Percentiles rank a stretch among this genome's conserved stretches.
Evolutionary conservation across 345 rosid species (phyloP).

Genomic region (Turnera subulata): DNA sequence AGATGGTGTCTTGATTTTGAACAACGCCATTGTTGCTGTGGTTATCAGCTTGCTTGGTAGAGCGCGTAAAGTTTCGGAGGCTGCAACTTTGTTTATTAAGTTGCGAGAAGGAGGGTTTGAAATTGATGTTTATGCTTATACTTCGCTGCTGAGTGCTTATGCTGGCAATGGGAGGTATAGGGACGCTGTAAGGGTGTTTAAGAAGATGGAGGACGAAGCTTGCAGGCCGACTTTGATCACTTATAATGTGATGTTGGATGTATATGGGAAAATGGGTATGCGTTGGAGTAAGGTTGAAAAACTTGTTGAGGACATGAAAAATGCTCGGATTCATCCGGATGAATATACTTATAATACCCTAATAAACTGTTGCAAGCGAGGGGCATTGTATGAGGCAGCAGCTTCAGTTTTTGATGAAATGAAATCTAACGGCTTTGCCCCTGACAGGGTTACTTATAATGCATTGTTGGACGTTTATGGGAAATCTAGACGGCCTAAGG

Average conservation of each 20-base stretch:
- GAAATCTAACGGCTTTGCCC: slow-evolving; percentile 66
- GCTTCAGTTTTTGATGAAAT: slow-evolving; percentile 63
- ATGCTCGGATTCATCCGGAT: slow-evolving; percentile 56
- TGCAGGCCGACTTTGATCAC: slow-evolving; percentile 78
- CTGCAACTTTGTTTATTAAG: slow-evolving; percentile 50
- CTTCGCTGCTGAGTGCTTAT: slow-evolving; percentile 70
- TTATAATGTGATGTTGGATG: slow-evolving; percentile 77
- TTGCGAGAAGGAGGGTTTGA: slow-evolving; percentile 53
- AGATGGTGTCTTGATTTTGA: slow-evolving; percentile 37
- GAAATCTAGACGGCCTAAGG: slow-evolving; percentile 75
- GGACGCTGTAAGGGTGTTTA: slow-evolving; percentile 67
- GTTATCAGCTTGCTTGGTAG: slow-evolving; percentile 63
- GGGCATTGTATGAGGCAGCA: slow-evolving; percentile 81
- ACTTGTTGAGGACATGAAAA: slow-evolving; percentile 63
- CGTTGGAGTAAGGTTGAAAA: slow-evolving; percentile 75
- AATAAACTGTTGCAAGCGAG: slow-evolving; percentile 79
- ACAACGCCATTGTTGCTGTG: slow-evolving; percentile 58
- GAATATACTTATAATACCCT: slow-evolving; percentile 80
- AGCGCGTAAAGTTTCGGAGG: slow-evolving; percentile 53
- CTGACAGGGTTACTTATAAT: slow-evolving; percentile 80
- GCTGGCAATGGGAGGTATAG: slow-evolving; percentile 72
- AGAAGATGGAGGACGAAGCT: slow-evolving; percentile 87
- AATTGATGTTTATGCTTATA: slow-evolving; percentile 71
- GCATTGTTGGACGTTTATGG: slow-evolving; percentile 84
- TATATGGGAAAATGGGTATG: slow-evolving; percentile 94